Conservation (phyloP, 2,329 filamentous ascomycete species). For the Colletotrichum sansevieriae region DNA sequence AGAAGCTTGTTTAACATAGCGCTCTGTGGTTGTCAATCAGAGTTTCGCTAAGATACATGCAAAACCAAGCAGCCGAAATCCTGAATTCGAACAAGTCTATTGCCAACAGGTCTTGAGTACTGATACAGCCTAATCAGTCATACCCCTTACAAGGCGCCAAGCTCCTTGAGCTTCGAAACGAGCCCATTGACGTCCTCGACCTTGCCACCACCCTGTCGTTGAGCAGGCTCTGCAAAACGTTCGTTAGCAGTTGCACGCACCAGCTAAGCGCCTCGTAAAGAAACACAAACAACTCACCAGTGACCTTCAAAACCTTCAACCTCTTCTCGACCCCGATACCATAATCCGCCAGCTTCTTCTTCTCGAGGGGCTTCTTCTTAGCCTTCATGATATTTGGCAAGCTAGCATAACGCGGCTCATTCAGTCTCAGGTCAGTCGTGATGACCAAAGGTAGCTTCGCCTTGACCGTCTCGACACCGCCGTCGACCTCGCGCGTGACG, state of each 20-base stretch:
- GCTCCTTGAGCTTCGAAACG: constrained; percentile 92
- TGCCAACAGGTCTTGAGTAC: constrained; percentile 27
- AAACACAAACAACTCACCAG: constrained; percentile 66
- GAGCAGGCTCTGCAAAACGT: constrained; percentile 77
- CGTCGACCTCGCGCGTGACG: constrained; percentile 94
- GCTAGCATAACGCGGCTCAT: constrained; percentile 94
- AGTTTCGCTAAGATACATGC: too few species aligned
- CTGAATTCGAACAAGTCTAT: constrained; percentile 32
- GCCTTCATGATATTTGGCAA: constrained; percentile 99
- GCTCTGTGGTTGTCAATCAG: too few species aligned
- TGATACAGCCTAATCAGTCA: constrained; percentile 22
- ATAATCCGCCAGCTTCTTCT: constrained; percentile 87
- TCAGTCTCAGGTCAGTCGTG: constrained; percentile 93
- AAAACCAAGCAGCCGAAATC: neutral
- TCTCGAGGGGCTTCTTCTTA: constrained; percentile 99
- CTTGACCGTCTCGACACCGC: constrained; percentile 89
- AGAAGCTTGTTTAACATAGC: too few species aligned
- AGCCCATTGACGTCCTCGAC: constrained; percentile 98
- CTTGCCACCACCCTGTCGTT: constrained; percentile 93
- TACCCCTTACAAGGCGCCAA: constrained; percentile 81
- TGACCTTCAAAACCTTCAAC: constrained; percentile 91
- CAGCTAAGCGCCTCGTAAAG: neutral
- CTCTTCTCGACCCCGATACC: constrained; percentile 80
- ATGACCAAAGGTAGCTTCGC: constrained; percentile 92
- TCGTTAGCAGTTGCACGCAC: constrained; percentile 11